phyloP scores from a whole-genome alignment of 2,329 filamentous ascomycete species.

The Fusarium tanahbumbuense region DNA sequence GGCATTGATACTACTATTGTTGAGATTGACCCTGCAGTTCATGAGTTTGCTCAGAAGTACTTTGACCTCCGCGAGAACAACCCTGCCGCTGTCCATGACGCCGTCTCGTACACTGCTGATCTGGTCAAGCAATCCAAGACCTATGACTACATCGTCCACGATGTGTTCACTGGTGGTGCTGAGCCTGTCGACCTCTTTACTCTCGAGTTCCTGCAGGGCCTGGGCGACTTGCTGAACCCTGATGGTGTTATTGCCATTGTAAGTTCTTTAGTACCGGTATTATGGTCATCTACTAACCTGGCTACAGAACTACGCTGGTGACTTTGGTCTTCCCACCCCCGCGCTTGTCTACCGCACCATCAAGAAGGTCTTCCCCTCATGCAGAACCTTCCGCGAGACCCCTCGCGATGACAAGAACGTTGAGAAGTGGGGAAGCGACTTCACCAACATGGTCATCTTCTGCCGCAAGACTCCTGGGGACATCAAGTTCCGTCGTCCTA shows the following conservation, averaged over 20 bases:
- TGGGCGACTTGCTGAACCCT: constrained; percentile 77
- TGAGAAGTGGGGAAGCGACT: constrained; percentile 69
- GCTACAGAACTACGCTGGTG: constrained; percentile 89
- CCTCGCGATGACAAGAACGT: constrained; percentile 62
- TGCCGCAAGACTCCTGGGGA: constrained; percentile 73
- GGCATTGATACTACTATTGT: constrained; percentile 94
- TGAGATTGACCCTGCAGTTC: constrained; percentile 91
- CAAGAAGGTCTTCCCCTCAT: constrained; percentile 83
- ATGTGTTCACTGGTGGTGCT: constrained; percentile 96
- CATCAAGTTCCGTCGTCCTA: constrained; percentile 75
- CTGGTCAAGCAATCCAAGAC: constrained; percentile 58
- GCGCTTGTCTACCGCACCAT: constrained; percentile 86
- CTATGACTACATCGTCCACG: constrained; percentile 95
- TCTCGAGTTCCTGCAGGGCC: constrained; percentile 78
- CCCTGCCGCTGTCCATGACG: constrained; percentile 83
- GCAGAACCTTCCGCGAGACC: constrained; percentile 89
- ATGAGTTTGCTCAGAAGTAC: constrained; percentile 84
- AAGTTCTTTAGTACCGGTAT: constrained; percentile 51
- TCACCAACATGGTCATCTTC: constrained; percentile 97
- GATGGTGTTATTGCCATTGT: constrained; percentile 90
- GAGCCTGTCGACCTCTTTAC: constrained; percentile 93
- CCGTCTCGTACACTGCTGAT: constrained; percentile 73
- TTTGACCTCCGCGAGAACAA: constrained; percentile 84
- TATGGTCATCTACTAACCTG: constrained; percentile 32
- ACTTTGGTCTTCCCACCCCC: constrained; percentile 81